Conservation (phyloP, 495 filamentous ascomycete species). For the Aspergillus saccharolyticus region DNA sequence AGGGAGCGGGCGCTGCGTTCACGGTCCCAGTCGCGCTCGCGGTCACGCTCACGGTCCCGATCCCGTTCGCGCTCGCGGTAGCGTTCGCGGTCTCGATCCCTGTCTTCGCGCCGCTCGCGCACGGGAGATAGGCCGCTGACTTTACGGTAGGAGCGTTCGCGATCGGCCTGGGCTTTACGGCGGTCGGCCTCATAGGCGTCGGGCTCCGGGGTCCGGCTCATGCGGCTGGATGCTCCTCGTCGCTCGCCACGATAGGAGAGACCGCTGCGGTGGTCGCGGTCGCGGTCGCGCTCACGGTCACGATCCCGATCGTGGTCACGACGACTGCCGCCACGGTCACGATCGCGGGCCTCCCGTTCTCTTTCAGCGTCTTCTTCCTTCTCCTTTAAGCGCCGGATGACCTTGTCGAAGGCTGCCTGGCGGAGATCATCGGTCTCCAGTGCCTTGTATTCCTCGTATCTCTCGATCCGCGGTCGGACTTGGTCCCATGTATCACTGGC, state of each 20-base stretch:
- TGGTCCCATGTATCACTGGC: slow-evolving; percentile 79
- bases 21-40: slow-evolving; percentile 49
- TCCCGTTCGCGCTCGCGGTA: slow-evolving; percentile 34
- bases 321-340: slow-evolving; percentile 37
- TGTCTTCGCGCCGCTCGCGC: slow-evolving; percentile 52
- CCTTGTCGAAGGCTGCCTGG: slow-evolving; percentile 83
- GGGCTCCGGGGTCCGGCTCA: slow-evolving; percentile 73
- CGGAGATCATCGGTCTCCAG: slow-evolving; percentile 78
- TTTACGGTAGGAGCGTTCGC: slow-evolving; percentile 83
- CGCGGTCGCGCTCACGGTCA: slow-evolving; percentile 53
- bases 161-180: slow-evolving; percentile 77
- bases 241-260: slow-evolving; percentile 45
- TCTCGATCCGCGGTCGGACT: slow-evolving; percentile 70
- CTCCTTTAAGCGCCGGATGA: slow-evolving; percentile 82
- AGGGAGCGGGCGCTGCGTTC: slow-evolving; percentile 44
- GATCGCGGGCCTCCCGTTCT: slow-evolving; percentile 57
- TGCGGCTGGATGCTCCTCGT: slow-evolving; percentile 52
- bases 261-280: slow-evolving; percentile 49
- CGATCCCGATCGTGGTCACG: slow-evolving; percentile 51
- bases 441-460: slow-evolving; percentile 75
- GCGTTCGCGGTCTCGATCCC: slow-evolving; percentile 50
- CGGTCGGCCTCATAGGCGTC: slow-evolving; percentile 88
- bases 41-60: slow-evolving; percentile 43
- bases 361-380: slow-evolving; percentile 81
- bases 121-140: slow-evolving; percentile 54